Conservation (phyloP, 345 rosid genomes). For the Eucalyptus victrix region DNA sequence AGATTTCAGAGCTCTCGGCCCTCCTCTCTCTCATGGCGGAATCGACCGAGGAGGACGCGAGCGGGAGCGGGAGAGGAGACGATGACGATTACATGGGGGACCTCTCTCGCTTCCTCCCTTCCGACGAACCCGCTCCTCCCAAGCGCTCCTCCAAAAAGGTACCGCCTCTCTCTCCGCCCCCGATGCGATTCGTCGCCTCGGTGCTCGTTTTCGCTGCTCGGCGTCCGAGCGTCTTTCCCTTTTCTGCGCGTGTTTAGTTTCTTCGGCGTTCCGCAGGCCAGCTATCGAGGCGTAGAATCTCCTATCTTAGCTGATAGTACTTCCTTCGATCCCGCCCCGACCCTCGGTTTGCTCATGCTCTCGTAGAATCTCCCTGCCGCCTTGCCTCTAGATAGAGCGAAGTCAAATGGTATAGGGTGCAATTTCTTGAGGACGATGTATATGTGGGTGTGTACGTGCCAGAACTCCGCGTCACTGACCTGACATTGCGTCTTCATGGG, state of each 20-base stretch:
- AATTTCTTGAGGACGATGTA: not conserved
- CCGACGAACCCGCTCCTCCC: conserved; percentile 23
- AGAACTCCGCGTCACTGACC: not conserved
- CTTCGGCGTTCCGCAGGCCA: not conserved
- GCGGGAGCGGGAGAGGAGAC: conserved; percentile 1
- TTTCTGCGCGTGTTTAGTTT: not conserved
- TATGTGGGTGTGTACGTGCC: not conserved
- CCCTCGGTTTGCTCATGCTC: not conserved
- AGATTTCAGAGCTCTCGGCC: not conserved
- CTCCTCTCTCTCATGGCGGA: not conserved
- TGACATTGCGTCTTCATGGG: not conserved
- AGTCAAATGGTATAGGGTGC: not conserved
- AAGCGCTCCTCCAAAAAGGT: conserved; percentile 31
- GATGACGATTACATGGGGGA: conserved; percentile 92
- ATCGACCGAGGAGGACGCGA: not conserved
- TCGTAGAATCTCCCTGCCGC: too few relatives aligned
- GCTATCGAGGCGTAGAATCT: not conserved
- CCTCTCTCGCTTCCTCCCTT: conserved; percentile 60
- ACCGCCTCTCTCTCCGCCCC: not conserved
- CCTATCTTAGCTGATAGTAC: not conserved
- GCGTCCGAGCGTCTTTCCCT: not conserved
- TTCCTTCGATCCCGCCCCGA: not conserved
- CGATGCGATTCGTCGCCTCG: not conserved
- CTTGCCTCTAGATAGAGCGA: not conserved
- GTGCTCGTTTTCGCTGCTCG: not conserved